A percentile compares a stretch with the other conserved stretches of the same genome.
Evolutionary conservation across 2,329 filamentous ascomycete genomes (phyloP).

Genomic region (Cordyceps farinosa): DNA sequence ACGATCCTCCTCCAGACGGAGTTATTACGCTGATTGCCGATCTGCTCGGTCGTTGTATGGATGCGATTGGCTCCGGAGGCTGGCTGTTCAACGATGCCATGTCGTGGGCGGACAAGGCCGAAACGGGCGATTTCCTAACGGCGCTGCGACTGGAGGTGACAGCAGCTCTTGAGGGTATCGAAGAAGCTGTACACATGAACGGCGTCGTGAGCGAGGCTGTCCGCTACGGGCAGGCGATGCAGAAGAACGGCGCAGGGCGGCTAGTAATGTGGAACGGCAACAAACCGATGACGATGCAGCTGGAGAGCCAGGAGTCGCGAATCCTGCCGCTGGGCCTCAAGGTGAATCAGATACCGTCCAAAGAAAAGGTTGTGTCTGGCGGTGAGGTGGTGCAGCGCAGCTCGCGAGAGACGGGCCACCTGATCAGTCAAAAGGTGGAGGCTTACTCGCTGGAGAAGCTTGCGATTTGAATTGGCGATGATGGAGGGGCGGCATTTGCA

Average conservation of each 20-base stretch:
- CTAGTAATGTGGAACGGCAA: conserved; percentile 30
- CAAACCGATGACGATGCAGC: conserved; percentile 42
- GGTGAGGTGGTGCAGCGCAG: conserved; percentile 69
- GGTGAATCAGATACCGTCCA: conserved; percentile 47
- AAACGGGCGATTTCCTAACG: conserved; percentile 61
- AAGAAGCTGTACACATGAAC: conserved; percentile 63
- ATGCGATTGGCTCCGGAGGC: conserved; percentile 69
- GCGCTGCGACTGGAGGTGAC: conserved; percentile 66
- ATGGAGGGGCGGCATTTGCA: background rate
- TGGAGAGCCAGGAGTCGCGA: conserved; percentile 43
- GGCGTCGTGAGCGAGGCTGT: conserved; percentile 64
- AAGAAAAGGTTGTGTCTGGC: conserved; percentile 59
- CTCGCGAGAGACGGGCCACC: conserved; percentile 68
- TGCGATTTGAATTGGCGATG: conserved; percentile 46
- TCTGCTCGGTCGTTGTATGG: conserved; percentile 68
- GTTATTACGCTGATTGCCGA: conserved; percentile 69
- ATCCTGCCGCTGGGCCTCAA: conserved; percentile 73
- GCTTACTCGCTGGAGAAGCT: conserved; percentile 82
- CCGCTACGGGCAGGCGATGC: conserved; percentile 50
- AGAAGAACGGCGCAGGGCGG: conserved; percentile 28
- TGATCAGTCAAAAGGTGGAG: conserved; percentile 75
- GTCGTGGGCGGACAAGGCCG: conserved; percentile 46
- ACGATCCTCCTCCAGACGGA: conserved; percentile 55
- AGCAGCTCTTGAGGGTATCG: conserved; percentile 67
- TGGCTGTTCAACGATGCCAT: conserved; percentile 65